These are phyloP conservation scores for Leishmania lainsoni DNA, from an alignment of 208 protist species.

Conservation along the genomic window DNA sequence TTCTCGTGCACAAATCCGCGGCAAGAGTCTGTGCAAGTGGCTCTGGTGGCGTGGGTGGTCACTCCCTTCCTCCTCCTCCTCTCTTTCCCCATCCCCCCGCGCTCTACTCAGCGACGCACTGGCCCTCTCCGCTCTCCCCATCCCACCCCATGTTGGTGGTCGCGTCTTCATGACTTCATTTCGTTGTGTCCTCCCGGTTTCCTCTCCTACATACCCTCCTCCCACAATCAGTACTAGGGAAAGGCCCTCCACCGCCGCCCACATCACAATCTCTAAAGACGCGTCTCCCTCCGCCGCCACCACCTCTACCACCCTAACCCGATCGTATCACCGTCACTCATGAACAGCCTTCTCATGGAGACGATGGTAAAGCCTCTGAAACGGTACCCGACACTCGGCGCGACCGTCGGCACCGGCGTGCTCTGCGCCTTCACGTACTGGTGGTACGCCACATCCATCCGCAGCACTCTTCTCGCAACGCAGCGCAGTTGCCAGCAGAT, in stretches of 20 bases:
- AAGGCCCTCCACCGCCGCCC: neutral
- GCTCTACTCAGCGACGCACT: too few relatives aligned
- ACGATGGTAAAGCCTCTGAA: conserved; percentile 48
- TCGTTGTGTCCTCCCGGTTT: too few relatives aligned
- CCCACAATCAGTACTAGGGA: neutral
- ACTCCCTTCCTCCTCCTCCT: too few relatives aligned
- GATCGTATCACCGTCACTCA: neutral
- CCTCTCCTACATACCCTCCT: too few relatives aligned
- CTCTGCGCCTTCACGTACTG: conserved; percentile 69
- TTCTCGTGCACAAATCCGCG: too few relatives aligned
- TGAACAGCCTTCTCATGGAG: conserved; percentile 54
- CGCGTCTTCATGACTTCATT: too few relatives aligned
- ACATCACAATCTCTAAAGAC: neutral
- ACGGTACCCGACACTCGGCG: conserved; percentile 50
- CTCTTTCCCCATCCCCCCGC: too few relatives aligned
- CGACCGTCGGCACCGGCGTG: conserved; percentile 54
- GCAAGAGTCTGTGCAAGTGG: too few relatives aligned
- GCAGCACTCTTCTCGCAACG: conserved; percentile 45
- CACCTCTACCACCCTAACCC: neutral
- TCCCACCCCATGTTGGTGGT: too few relatives aligned
- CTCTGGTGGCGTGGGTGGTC: too few relatives aligned
- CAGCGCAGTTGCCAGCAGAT: conserved; percentile 60
- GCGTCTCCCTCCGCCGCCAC: neutral
- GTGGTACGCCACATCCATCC: conserved; percentile 70
- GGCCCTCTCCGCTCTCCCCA: too few relatives aligned